These are phyloP conservation scores for Sanghuangporus baumii DNA, from an alignment of 1,284 basidiomycete species.

Conservation along the genomic window DNA sequence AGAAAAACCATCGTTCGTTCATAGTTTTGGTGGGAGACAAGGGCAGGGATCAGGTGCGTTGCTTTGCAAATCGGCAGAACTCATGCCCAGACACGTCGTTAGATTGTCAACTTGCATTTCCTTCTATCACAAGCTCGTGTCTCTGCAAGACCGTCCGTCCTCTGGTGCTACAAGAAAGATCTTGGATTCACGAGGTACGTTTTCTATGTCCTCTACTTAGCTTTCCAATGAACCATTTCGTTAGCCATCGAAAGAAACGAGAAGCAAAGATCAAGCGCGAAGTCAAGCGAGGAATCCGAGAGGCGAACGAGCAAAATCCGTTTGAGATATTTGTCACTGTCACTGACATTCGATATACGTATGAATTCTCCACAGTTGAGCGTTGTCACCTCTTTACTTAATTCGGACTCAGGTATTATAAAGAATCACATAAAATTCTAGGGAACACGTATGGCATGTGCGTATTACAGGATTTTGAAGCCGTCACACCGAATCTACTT, in stretches of 20 bases:
- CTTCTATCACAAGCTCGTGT: conserved; percentile 87
- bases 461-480: conserved; percentile 97
- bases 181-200: conserved; percentile 86
- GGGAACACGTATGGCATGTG: conserved; percentile 99
- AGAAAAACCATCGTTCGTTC: conserved; percentile 90
- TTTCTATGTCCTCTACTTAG: neutral
- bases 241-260: conserved; percentile 92
- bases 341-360: conserved; percentile 98
- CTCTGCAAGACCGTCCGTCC: conserved; percentile 82
- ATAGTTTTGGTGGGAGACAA: conserved; percentile 97
- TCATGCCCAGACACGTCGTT: conserved; percentile 6
- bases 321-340: conserved; percentile 98
- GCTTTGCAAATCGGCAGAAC: neutral
- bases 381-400: neutral
- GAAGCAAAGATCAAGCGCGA: conserved; percentile 94
- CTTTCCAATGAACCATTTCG: neutral
- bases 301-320: conserved; percentile 93
- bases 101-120: conserved; percentile 96
- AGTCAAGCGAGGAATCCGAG: conserved; percentile 88
- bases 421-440: conserved; percentile 93
- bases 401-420: conserved; percentile 62
- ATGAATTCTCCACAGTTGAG: conserved; percentile 27
- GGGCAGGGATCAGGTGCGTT: conserved; percentile 80
- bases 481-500: conserved; percentile 95
- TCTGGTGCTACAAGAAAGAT: conserved; percentile 98